phyloP scores from a whole-genome alignment of 176 grass and related monocot species.

The Secale cereale region DNA sequence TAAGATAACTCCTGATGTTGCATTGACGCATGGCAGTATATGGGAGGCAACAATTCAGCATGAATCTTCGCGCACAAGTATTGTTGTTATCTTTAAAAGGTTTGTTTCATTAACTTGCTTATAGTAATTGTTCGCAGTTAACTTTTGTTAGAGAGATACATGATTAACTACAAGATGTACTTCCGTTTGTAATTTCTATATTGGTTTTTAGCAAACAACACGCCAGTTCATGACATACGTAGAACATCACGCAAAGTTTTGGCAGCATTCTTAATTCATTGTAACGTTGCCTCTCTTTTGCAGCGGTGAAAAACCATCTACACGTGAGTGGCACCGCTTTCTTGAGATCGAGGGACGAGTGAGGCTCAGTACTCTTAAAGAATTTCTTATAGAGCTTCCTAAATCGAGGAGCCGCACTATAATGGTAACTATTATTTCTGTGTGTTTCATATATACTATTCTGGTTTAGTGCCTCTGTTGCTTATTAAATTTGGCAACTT shows the following conservation, averaged over 20 bases:
- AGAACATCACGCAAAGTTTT: not conserved
- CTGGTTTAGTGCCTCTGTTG: not conserved
- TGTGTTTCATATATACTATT: conserved; percentile 7
- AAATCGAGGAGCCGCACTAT: conserved; percentile 57
- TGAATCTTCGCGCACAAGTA: conserved; percentile 38
- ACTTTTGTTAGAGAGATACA: not conserved
- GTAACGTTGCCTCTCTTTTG: conserved; percentile 1
- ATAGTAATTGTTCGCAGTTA: not conserved
- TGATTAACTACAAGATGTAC: not conserved
- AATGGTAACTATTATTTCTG: conserved; percentile 44
- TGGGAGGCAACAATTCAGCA: conserved; percentile 79
- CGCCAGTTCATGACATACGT: not conserved
- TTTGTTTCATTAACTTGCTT: conserved; percentile 29
- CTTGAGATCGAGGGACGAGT: conserved; percentile 82
- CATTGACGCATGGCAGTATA: conserved; percentile 25
- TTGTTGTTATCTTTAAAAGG: conserved; percentile 75
- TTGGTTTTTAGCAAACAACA: not conserved
- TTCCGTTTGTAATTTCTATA: conserved; percentile 3
- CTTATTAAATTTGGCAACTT: not conserved
- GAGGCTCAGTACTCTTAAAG: conserved; percentile 51
- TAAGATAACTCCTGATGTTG: conserved; percentile 7
- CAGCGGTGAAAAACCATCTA: conserved; percentile 76
- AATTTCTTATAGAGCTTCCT: conserved; percentile 70
- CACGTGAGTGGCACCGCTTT: conserved; percentile 59
- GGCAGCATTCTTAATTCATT: not conserved